These are phyloP conservation scores for Nicotiana benthamiana DNA, from an alignment of 257 asterid genomes.

Conservation along the genomic window DNA sequence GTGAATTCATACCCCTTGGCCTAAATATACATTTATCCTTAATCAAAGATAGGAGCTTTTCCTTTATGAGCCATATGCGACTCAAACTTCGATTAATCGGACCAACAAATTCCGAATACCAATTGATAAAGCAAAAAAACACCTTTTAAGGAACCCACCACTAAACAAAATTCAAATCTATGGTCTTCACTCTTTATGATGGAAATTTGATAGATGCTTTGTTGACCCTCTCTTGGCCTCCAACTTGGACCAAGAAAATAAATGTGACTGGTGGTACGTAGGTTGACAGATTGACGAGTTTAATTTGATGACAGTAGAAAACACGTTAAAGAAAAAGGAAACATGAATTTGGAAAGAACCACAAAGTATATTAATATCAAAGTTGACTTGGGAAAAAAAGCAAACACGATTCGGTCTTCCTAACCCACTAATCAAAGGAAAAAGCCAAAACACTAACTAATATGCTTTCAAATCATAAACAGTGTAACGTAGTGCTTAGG, in stretches of 20 bases:
- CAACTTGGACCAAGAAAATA: background rate
- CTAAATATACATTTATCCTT: no score
- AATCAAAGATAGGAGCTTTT: background rate
- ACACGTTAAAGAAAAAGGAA: background rate
- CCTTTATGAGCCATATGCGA: background rate
- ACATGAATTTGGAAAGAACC: background rate
- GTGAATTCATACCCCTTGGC: no score
- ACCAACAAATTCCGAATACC: background rate
- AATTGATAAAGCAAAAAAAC: background rate
- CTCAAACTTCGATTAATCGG: no score
- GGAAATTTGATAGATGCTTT: background rate
- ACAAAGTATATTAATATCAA: background rate
- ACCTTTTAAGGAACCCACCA: background rate
- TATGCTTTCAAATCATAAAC: background rate
- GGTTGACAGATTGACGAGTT: background rate
- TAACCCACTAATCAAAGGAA: background rate
- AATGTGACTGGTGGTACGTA: background rate
- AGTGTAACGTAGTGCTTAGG: background rate
- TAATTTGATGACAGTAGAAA: background rate
- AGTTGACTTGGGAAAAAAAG: background rate
- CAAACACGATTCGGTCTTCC: background rate
- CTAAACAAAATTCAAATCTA: background rate
- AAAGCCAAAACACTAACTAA: constrained; percentile 9
- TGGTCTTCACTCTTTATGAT: background rate
- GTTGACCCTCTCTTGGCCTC: background rate